phyloP scores from a whole-genome alignment of 2,329 filamentous ascomycete species.

The Epichloe baconii region DNA sequence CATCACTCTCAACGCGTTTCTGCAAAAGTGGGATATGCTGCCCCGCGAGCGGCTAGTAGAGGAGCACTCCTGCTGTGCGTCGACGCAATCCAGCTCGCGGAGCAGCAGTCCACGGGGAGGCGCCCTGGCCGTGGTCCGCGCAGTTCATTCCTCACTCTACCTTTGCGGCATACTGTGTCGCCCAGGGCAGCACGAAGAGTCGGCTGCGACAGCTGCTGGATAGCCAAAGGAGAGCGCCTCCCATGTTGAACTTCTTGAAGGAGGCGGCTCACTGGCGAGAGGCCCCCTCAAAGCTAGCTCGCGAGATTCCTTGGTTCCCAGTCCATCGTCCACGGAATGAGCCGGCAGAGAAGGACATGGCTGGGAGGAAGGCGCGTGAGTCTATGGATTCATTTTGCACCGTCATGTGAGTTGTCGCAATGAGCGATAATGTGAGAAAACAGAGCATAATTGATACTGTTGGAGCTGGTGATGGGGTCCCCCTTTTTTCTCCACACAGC shows the following conservation, averaged over 20 bases:
- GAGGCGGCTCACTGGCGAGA: background rate
- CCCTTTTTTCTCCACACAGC: too few species aligned
- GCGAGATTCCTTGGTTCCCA: background rate
- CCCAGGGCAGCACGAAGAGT: background rate
- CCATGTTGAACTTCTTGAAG: background rate
- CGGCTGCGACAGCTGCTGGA: background rate
- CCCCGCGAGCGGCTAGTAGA: too few species aligned
- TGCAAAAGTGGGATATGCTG: too few species aligned
- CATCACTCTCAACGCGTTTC: too few species aligned
- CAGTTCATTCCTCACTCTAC: background rate
- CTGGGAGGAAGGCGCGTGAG: background rate
- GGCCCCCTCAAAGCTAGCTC: background rate
- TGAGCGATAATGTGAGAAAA: too few species aligned
- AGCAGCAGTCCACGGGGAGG: too few species aligned
- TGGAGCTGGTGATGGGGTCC: too few species aligned
- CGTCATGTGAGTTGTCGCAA: background rate
- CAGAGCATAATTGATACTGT: too few species aligned
- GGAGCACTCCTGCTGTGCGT: too few species aligned
- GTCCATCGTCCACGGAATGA: background rate
- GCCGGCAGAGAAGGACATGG: background rate
- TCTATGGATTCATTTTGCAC: background rate
- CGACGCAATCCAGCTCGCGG: too few species aligned
- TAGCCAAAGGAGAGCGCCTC: background rate
- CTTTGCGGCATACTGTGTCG: background rate
- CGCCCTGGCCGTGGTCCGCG: too few species aligned